Evolutionary conservation across 2,329 filamentous ascomycete species (phyloP), one percentile per base, ranked within the genome.

Genomic region (Alternaria sp.): DNA sequence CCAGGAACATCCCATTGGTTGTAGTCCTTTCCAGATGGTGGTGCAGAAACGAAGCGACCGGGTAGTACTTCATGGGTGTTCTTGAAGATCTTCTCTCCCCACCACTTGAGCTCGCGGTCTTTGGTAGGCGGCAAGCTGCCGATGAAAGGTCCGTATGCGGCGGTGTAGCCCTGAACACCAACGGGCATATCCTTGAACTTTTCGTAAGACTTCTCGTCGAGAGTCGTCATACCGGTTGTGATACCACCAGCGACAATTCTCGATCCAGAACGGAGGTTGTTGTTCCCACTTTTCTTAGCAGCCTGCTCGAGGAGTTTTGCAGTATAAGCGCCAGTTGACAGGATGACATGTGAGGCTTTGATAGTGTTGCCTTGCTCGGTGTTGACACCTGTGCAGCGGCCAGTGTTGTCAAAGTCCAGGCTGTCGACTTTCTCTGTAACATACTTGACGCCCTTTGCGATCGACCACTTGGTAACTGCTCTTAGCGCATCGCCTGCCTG

Each of bases 1-100:
- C 75, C 76, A 0, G 87, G 71, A 66, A 89, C 84, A 26, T 86
- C 80, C 87, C 87, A 90, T 67, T 90, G 87, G 5, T 79, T 81
- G 66, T 89, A 89, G 63, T 89, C 86, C 11, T 74, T 73, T 31
- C 78, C 77, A 0, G 80, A 69, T 0, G 87, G 87, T 0, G 87
- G 87, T 17, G 81, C 81, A 3, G 87, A 89, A 48, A 89, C 74
- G 46, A 77, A 74, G 4, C 81, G 81, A 0, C 85, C 85, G 1
- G 85, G 83, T 1, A 72, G 64, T 6, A 73, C 65, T 51, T 72
- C 65, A 17, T 72, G 69, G 36, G 72, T 74, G 51, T 75, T 74
- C 40, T 72, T 74, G 63, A 74, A 75, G 57, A 74, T 75, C 64
- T 72, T 73, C 56, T 74, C 67, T 14, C 72, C 72, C 71, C 71